Evolutionary conservation across 352 stramenopile genomes (phyloP).

Genomic region (Phytophthora foliorum): DNA sequence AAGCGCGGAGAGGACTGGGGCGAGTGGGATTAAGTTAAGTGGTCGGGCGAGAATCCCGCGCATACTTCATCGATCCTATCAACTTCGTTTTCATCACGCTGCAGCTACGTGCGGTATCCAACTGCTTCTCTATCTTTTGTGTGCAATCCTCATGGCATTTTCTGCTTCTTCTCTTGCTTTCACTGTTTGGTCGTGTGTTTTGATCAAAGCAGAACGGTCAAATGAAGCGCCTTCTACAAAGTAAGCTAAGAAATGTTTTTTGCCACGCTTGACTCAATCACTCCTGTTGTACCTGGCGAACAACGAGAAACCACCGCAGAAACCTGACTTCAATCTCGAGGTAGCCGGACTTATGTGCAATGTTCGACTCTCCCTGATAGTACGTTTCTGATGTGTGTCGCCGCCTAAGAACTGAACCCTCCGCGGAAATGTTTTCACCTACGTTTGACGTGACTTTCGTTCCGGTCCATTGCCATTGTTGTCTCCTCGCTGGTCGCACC

Average conservation of each 20-base stretch:
- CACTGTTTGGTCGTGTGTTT: too few relatives aligned
- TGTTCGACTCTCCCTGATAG: too few relatives aligned
- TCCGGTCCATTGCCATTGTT: neutral
- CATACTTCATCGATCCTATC: slow-evolving; percentile 34
- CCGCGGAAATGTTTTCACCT: neutral
- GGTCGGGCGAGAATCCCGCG: slow-evolving; percentile 1
- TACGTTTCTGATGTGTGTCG: too few relatives aligned
- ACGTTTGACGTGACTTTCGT: neutral
- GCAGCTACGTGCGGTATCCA: slow-evolving; percentile 5
- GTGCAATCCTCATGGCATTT: neutral
- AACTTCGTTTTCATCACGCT: slow-evolving; percentile 18
- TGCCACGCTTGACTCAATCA: neutral
- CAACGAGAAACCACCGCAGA: too few relatives aligned
- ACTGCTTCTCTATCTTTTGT: slow-evolving; percentile 12
- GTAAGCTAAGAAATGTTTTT: neutral
- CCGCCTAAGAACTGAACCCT: too few relatives aligned
- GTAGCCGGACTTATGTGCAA: too few relatives aligned
- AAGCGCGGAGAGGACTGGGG: slow-evolving; percentile 73
- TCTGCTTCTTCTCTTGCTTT: too few relatives aligned
- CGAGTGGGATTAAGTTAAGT: slow-evolving; percentile 68
- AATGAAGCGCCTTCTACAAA: too few relatives aligned
- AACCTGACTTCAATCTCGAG: too few relatives aligned
- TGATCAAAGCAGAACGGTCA: too few relatives aligned
- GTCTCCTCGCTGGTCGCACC: too few relatives aligned
- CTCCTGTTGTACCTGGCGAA: too few relatives aligned